Evolutionary conservation across 331 rosid species (phyloP).

Genomic region (Malus hybrid): DNA sequence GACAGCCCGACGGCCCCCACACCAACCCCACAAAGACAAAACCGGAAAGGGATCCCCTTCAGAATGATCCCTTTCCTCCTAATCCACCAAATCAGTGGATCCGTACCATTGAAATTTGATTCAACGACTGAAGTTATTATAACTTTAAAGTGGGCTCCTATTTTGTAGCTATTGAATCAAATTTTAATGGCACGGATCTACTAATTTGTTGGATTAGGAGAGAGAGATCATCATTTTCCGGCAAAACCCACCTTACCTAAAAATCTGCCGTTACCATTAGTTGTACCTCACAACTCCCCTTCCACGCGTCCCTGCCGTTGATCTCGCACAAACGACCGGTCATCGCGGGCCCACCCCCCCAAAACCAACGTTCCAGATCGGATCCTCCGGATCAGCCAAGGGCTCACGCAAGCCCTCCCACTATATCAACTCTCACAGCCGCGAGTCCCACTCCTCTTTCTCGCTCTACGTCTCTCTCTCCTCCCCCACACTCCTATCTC

Average conservation of each 20-base stretch:
- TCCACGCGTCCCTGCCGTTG: background rate
- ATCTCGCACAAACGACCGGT: background rate
- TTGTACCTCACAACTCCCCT: background rate
- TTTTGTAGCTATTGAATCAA: too few relatives aligned
- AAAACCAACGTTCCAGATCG: slow-evolving; percentile 33
- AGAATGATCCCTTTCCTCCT: too few relatives aligned
- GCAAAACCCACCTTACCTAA: slow-evolving; percentile 17
- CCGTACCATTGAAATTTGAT: too few relatives aligned
- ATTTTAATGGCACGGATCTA: too few relatives aligned
- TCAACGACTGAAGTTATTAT: too few relatives aligned
- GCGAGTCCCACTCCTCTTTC: background rate
- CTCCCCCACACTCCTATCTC: background rate
- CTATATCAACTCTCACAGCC: slow-evolving; percentile 15
- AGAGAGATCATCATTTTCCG: too few relatives aligned
- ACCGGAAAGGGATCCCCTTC: too few relatives aligned
- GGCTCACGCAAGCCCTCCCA: slow-evolving; percentile 39
- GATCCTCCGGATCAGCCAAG: slow-evolving; percentile 20
- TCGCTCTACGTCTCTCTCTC: background rate
- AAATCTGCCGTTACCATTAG: slow-evolving; percentile 8
- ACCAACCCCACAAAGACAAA: background rate
- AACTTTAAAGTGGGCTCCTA: too few relatives aligned
- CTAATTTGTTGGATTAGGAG: too few relatives aligned
- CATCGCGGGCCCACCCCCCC: slow-evolving; percentile 29
- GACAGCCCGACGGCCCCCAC: background rate
- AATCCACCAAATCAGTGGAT: too few relatives aligned